Base-by-base conservation (phyloP, 305 asterid genomes). In the Fraxinus platypoda region DNA sequence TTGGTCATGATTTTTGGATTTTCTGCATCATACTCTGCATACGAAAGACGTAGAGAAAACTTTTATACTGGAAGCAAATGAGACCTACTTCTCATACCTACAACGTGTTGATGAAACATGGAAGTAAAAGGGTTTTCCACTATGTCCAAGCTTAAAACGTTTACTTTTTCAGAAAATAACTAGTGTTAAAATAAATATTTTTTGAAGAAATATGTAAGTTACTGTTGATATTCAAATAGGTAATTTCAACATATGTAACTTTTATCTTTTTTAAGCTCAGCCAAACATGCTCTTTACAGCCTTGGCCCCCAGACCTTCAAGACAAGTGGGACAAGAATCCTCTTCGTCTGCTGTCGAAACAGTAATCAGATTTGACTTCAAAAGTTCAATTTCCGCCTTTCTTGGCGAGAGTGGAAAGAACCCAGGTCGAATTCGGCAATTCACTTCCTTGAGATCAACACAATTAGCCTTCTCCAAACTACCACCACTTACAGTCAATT, bases 301-400 rank as follows among this genome's bases (percentile, higher is more conserved):
- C 34, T 68, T 12, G 74, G 68, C 9, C 38, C 9, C 38, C 79
- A 78, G 77, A 94, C 98, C 98, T 86, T 94, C 98, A 52, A 94
- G 95, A 83, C 98, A 94, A 35, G 97, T 93, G 41, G 98, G 97
- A 84, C 98, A 94, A 83, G 75, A 81, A 83, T 94, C 97, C 84
- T 83, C 92, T 59, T 93, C 97, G 31, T 91, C 92, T 21, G 84
- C 77, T 30, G 76, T 72, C 49, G 88, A 77, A 75, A 76, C 54
- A 25, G 84, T 78, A 17, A 78, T 43, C 30, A 84, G 80, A 43
- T 82, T 81, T n/a, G 92, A 54, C 84, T 91, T 91, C 72, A 81
- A 62, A 84, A 78, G 85, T 76, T 88, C 94, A 31, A 77, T 17
- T 13, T 81, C 91, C 3, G 78, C 66, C 80, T 91, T 90, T 83